Base-by-base conservation (phyloP, 768 basidiomycete species). In the Tylopilus balloui region DNA sequence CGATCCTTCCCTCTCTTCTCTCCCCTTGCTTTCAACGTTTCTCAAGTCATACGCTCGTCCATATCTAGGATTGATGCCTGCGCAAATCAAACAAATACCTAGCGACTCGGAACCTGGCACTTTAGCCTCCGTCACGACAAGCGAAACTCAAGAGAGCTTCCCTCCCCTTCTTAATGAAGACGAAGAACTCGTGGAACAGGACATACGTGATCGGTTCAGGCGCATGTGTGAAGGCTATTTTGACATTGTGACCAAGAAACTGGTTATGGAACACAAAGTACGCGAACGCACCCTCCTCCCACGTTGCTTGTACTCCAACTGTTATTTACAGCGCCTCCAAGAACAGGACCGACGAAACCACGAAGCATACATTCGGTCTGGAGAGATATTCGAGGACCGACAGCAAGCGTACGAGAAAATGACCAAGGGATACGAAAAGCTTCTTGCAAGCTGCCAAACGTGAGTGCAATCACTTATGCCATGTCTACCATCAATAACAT, bases 331-430 rank as follows among this genome's bases (percentile, higher is more conserved):
- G 95, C 84, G 87, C 41, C 75, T 99, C 39, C 92, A 97, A 84
- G 92, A 96, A 56, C 94, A 96, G 70, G 96, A 98, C 67, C 85
- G 86, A 54, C 79, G 88, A 43, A 99, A 99, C 60, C 95, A 98
- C 64, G 96, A 99, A 73, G 96, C 96, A 49, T 99, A 99, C 64
- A 98, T 99, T 57, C 91, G 94, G 27, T 97, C 94, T 3, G 96
- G 96, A 23, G 95, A 99, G 69, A 97, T 99, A 54, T 99, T 99
- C 58, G 96, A 99, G 63, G 96, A 99, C 66, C 82, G 96, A 28
- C 95, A 98, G 66, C 94, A 98, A 68, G 92, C 90, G 10, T 99
- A 99, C 64, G 96, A 99, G 73, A 93, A 92, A 71, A 96, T 98
- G 90, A 93, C 92, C 32, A 92, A 89, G 69, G 79, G 83, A 38